Percentiles rank a stretch among this genome's conserved stretches.
Conservation (phyloP, 208 protist species). For the Acanthamoeba healyi region DNA sequence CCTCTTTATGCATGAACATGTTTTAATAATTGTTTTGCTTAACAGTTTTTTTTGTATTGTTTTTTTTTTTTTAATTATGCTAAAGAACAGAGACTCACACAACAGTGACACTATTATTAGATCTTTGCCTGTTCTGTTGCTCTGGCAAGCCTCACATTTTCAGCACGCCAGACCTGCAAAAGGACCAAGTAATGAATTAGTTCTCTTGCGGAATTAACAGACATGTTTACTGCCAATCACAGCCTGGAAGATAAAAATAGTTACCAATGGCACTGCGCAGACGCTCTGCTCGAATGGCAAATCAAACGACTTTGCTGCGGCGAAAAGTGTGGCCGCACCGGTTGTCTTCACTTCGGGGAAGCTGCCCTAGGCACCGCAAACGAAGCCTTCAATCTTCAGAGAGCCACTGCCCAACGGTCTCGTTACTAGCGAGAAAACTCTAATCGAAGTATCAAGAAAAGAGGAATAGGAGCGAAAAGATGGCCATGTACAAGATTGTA, state of each 20-base stretch:
- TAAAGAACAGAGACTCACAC: too few relatives aligned
- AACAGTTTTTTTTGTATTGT: too few relatives aligned
- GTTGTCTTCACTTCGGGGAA: not conserved
- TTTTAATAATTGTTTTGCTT: too few relatives aligned
- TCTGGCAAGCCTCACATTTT: too few relatives aligned
- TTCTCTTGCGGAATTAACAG: too few relatives aligned
- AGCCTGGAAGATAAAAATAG: not conserved
- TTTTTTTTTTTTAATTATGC: too few relatives aligned
- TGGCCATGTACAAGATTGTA: constrained; percentile 54
- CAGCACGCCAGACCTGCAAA: too few relatives aligned
- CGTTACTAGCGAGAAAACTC: constrained; percentile 4
- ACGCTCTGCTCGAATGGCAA: not conserved
- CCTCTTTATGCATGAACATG: too few relatives aligned
- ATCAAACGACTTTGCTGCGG: not conserved
- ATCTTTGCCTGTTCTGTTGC: too few relatives aligned
- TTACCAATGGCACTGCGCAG: not conserved
- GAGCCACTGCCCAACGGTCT: not conserved
- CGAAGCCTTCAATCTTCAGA: not conserved
- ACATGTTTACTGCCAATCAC: too few relatives aligned
- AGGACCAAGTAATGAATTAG: not conserved
- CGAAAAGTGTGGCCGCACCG: not conserved
- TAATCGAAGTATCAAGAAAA: not conserved
- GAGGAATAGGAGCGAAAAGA: not conserved
- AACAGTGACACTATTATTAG: too few relatives aligned
- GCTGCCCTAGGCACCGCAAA: too few relatives aligned